Conservation (phyloP, 2,329 filamentous ascomycete species). For the Diaporthe humulicola region DNA sequence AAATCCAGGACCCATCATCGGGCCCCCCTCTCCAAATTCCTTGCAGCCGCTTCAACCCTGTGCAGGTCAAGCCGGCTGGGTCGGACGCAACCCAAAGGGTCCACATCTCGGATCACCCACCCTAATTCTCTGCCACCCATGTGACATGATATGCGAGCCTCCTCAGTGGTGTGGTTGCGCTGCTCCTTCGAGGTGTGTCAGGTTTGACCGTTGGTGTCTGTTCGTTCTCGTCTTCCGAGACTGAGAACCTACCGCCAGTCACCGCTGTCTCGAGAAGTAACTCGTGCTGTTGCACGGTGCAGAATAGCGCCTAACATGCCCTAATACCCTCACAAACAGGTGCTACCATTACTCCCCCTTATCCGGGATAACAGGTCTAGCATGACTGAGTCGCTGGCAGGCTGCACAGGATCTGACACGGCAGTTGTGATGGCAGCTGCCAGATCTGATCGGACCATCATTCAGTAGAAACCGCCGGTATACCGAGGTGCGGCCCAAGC, state of each 20-base stretch:
- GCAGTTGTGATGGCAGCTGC: not conserved
- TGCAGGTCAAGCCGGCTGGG: constrained; percentile 9
- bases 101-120: constrained; percentile 32
- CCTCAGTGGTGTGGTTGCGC: constrained; percentile 7
- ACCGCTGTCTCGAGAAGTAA: not conserved
- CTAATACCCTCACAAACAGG: not conserved
- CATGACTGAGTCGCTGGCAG: not conserved
- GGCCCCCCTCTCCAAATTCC: constrained; percentile 19
- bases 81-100: constrained; percentile 28
- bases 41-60: constrained; percentile 36
- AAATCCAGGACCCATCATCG: not conserved
- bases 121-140: constrained; percentile 19
- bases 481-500: not conserved
- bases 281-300: not conserved
- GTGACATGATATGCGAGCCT: constrained; percentile 23
- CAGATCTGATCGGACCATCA: not conserved
- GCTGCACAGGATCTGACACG: not conserved
- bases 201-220: not conserved
- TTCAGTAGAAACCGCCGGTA: not conserved
- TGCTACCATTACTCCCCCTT: not conserved
- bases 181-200: not conserved
- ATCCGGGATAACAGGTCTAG: not conserved
- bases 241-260: not conserved
- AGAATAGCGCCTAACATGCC: not conserved
- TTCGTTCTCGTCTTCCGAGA: not conserved